A percentile compares a stretch with the other conserved stretches of the same genome.
Evolutionary conservation across 2,329 filamentous ascomycete genomes (phyloP).

Genomic region (Curvularia verruculosa): DNA sequence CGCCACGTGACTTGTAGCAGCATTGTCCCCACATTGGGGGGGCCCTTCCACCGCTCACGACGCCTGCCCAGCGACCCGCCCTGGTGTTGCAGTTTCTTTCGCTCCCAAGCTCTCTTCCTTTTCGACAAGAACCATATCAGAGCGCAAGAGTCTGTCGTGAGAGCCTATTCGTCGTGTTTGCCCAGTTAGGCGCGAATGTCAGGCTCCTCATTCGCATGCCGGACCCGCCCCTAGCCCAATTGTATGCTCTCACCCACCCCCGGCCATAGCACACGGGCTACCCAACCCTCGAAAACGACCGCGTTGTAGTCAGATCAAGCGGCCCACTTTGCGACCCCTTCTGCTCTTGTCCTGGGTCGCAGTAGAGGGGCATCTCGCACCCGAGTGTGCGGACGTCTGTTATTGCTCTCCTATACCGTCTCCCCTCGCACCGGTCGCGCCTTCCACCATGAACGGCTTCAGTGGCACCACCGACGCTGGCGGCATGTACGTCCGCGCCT

Average conservation of each 20-base stretch:
- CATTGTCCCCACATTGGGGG: slow-evolving; percentile 24
- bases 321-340: slow-evolving; percentile 22
- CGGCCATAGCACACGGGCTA: slow-evolving; percentile 39
- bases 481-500: slow-evolving; percentile 85
- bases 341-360: slow-evolving; percentile 21
- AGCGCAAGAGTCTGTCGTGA: slow-evolving; percentile 22
- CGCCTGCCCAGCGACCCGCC: slow-evolving; percentile 25
- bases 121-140: slow-evolving; percentile 18
- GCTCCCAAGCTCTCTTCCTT: slow-evolving; percentile 19
- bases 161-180: slow-evolving; percentile 38
- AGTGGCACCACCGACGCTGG: slow-evolving; percentile 57
- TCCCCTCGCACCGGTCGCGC: slow-evolving; percentile 22
- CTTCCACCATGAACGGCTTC: slow-evolving; percentile 57
- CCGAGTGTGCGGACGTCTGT: slow-evolving; percentile 18
- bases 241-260: slow-evolving; percentile 35
- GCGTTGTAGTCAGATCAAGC: slow-evolving; percentile 27
- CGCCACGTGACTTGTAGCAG: slow-evolving; percentile 23
- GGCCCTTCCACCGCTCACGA: slow-evolving; percentile 27
- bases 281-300: slow-evolving; percentile 27
- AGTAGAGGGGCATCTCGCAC: slow-evolving; percentile 27
- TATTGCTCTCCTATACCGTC: slow-evolving; percentile 16
- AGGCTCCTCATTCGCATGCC: slow-evolving; percentile 43
- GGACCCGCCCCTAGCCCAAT: slow-evolving; percentile 44
- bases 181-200: slow-evolving; percentile 41
- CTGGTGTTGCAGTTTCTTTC: slow-evolving; percentile 28